These are phyloP conservation scores for Thalassiosira ordinaria DNA, from an alignment of 352 stramenopile genomes.

Conservation along the genomic window DNA sequence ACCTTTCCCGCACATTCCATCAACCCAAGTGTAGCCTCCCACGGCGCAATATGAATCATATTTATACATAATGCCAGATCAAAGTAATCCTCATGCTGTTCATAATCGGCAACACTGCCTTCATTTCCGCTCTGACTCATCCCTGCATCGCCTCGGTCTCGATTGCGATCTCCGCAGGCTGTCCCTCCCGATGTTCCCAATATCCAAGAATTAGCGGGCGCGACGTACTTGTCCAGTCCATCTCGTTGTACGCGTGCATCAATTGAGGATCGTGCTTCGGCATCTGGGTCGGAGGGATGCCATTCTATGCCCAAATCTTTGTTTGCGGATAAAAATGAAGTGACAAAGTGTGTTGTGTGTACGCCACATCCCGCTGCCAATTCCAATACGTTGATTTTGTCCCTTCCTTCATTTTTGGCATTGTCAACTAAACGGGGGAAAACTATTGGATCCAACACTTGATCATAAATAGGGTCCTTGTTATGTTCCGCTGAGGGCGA, in stretches of 20 bases:
- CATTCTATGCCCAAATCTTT: slow-evolving; percentile 25
- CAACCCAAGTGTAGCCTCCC: slow-evolving; percentile 75
- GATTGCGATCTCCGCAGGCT: slow-evolving; percentile 20
- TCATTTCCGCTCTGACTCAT: slow-evolving; percentile 19
- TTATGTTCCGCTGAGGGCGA: slow-evolving; percentile 80
- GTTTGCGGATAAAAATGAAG: slow-evolving; percentile 6
- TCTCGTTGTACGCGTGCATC: slow-evolving; percentile 28
- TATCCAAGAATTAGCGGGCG: slow-evolving; percentile 25
- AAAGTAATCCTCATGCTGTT: slow-evolving; percentile 30
- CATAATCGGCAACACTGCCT: slow-evolving; percentile 18
- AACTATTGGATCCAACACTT: slow-evolving; percentile 55
- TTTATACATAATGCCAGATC: slow-evolving; percentile 81
- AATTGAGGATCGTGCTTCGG: slow-evolving; percentile 30
- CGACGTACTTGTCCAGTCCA: slow-evolving; percentile 6
- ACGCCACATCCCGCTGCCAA: slow-evolving; percentile 72
- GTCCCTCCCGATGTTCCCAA: slow-evolving; percentile 29
- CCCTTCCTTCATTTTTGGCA: not conserved
- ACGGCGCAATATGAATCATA: slow-evolving; percentile 85
- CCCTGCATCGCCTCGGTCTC: slow-evolving; percentile 16
- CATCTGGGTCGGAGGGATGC: slow-evolving; percentile 48
- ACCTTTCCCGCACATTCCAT: slow-evolving; percentile 64
- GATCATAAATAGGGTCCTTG: slow-evolving; percentile 73
- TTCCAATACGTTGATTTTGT: slow-evolving; percentile 61
- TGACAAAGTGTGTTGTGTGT: slow-evolving; percentile 61
- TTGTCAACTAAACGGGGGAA: slow-evolving; percentile 41